Evolutionary conservation across 1,284 basidiomycete genomes (phyloP), one percentile per base, ranked within the genome.

Genomic region (Coriolopsis trogii): DNA sequence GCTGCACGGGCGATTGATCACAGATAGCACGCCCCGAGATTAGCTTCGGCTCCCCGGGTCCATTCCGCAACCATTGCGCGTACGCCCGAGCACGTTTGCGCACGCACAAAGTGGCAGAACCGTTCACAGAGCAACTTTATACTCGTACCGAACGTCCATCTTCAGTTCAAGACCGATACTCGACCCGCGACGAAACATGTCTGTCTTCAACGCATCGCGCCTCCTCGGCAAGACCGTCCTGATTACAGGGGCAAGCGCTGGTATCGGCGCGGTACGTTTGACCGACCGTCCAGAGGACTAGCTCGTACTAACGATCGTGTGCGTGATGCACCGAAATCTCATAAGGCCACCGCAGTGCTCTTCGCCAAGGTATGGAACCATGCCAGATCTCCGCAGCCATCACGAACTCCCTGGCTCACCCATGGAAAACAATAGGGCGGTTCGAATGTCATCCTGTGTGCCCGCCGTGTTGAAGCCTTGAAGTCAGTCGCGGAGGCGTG

Each of bases 161-260:
- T 49, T 40, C 51, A 41, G 28, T 39, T 48, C 31, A 44, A 50
- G 10, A 31, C 15, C 21, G n/a, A n/a, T n/a, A n/a, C n/a, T n/a
- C n/a, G 21, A 12, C 47, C 53, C 39, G 30, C 51, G 49, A 55
- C 65, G 62, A 65, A 67, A 55, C 50, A 89, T 90, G 88, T 87
- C 87, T 38, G 72, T 92, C 49, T 93, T 93, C 79, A 88, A 88
- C 66, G 75, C 86, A 33, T 81, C 87, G 47, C 82, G 88, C 60
- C 73, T 95, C 31, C 69, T 89, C 44, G 87, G 88, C 67, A 94
- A 95, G 74, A 93, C 85, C 10, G 88, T 95, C 53, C 79, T 96
- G 46, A 77, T 95, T 54, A 95, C 93, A 12, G 93, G 93, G 18
- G 91, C 92, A 6, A 91, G 88, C 63, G 82, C 85, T 37, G 91